Conservation (phyloP, 108 stramenopile genomes). For the Fragilaria radians region DNA sequence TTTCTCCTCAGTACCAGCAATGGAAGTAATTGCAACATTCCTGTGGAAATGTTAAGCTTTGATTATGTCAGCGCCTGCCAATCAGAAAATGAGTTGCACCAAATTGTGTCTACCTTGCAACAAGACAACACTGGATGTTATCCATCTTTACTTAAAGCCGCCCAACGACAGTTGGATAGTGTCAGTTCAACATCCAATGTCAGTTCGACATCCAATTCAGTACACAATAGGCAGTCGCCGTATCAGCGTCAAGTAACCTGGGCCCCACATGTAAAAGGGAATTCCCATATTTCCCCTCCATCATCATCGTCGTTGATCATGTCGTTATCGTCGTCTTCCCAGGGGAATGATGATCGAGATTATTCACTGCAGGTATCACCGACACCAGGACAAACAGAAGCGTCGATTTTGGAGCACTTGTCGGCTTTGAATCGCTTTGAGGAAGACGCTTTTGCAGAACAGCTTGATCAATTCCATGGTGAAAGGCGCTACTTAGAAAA, state of each 20-base stretch:
- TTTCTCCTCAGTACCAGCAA: too few species aligned
- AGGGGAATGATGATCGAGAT: too few species aligned
- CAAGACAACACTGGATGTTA: not conserved
- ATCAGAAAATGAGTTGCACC: not conserved
- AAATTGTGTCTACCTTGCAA: not conserved
- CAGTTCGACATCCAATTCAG: not conserved
- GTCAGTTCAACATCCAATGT: not conserved
- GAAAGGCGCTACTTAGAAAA: not conserved
- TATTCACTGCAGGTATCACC: not conserved
- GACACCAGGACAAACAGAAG: not conserved
- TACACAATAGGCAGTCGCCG: not conserved
- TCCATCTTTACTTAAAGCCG: not conserved
- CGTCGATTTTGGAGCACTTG: not conserved
- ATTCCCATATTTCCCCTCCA: not conserved
- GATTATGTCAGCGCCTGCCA: not conserved
- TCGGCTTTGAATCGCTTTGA: not conserved
- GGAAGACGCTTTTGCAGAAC: not conserved
- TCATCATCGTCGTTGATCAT: not conserved
- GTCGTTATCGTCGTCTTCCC: not conserved
- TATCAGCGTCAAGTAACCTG: not conserved
- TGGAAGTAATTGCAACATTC: not conserved
- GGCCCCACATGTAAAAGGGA: too few species aligned
- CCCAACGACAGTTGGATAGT: not conserved
- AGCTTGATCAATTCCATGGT: not conserved
- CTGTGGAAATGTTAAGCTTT: not conserved